A percentile compares a stretch with the other conserved stretches of the same genome.
Conservation (phyloP, 352 stramenopile species). For the Phytophthora citrophthora region DNA sequence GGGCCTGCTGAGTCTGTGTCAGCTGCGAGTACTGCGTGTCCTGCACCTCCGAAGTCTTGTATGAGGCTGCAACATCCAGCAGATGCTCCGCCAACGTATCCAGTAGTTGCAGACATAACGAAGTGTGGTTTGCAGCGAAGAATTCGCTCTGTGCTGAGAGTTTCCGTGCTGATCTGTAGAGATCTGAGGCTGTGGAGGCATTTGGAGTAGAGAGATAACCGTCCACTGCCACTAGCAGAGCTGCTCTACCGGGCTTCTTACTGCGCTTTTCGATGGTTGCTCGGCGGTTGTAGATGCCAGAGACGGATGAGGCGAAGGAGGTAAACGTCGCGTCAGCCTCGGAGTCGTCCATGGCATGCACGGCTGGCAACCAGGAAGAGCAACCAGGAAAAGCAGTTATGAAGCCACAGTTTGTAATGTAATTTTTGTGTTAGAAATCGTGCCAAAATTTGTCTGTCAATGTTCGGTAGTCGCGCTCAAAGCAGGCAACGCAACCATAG, state of each 20-base stretch:
- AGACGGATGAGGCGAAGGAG: constrained; percentile 40
- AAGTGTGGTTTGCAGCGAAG: constrained; percentile 52
- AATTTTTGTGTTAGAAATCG: background rate
- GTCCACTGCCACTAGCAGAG: constrained; percentile 42
- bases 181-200: constrained; percentile 32
- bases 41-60: constrained; percentile 4
- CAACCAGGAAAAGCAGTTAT: constrained; percentile 15
- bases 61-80: constrained; percentile 25
- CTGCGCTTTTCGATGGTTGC: constrained; percentile 21
- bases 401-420: background rate
- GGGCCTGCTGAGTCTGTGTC: constrained; percentile 35
- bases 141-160: constrained; percentile 42
- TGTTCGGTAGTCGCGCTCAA: no score
- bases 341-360: constrained; percentile 49
- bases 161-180: constrained; percentile 58
- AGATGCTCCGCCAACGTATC: constrained; percentile 66
- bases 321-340: constrained; percentile 45
- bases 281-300: constrained; percentile 14
- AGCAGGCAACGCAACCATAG: no score
- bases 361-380: constrained; percentile 50
- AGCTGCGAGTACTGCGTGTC: constrained; percentile 39
- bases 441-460: background rate
- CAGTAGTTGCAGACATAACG: constrained; percentile 59
- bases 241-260: constrained; percentile 32
- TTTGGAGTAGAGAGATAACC: constrained; percentile 48